Base-by-base conservation (phyloP, 1,284 basidiomycete species). In the Ustilago crameri region DNA sequence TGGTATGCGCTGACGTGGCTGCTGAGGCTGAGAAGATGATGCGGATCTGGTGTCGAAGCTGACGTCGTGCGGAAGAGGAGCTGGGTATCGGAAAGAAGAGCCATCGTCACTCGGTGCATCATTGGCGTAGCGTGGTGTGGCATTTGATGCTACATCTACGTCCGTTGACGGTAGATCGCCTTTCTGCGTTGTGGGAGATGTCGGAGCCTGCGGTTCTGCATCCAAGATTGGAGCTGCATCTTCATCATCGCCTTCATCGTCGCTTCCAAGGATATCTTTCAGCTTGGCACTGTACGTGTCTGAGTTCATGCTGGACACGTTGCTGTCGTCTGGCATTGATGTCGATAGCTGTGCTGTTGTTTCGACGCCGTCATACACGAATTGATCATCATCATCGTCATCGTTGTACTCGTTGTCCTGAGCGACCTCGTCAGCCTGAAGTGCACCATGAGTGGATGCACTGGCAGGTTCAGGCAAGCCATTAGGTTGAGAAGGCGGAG, bases 291-390 rank as follows among this genome's bases (percentile, higher is more conserved):
- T 68, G 35, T 76, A 76, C 9, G 53, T 66, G 38, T 71, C 72
- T 2, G 67, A 59, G 50, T 55, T 58, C 55, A 59, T 58, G 42
- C 51, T 38, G 10, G 64, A 67, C 8, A 23, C 51, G 32, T 14
- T 58, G 46, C 51, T 62, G 46, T 62, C 65, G 44, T 60, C 65
- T 7, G 52, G 56, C 17, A 51, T 53, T 1, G 38, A 45, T 3
- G 45, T 41, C 22, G 43, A 56, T 32, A 20, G 40, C 17, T 40
- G 56, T 4, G 24, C 50, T 40, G 42, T 30, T 5, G 44, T 50
- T 22, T 92, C 91, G 30, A 88, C 85, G 17, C 91, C 91, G 22
- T 86, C 86, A 76, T 92, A 93, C 41, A 91, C 70, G 74, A 92
- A 93, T 1, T 85, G 88, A 43, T 88, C 89, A 9, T 89, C 89